These are phyloP conservation scores for Microsporum ferrugineum DNA, from an alignment of 2,329 filamentous ascomycete genomes.

Conservation along the genomic window DNA sequence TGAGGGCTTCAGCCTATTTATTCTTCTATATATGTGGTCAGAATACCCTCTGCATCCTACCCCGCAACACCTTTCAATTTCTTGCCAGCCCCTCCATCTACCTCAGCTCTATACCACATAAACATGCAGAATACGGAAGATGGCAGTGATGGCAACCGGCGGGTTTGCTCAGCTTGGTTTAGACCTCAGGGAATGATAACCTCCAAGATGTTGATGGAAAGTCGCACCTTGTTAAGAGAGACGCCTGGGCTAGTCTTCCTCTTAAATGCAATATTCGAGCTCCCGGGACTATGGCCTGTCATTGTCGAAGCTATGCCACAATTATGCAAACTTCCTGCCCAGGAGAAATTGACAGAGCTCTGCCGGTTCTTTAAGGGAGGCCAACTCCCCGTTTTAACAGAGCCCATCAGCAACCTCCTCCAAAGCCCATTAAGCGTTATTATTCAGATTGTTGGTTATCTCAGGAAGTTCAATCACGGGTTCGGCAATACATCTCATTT, in stretches of 20 bases:
- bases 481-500: not conserved
- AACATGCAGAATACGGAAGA: not conserved
- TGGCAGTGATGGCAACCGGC: not conserved
- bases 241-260: not conserved
- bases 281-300: not conserved
- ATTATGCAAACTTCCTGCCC: not conserved
- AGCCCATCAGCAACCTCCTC: not conserved
- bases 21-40: not conserved
- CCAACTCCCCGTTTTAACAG: not conserved
- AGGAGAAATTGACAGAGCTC: not conserved
- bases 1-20: too few relatives aligned
- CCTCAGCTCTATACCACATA: not conserved
- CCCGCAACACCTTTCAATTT: not conserved
- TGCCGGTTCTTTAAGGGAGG: not conserved
- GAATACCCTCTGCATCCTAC: not conserved
- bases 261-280: not conserved
- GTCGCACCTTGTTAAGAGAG: not conserved
- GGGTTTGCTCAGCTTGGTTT: not conserved
- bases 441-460: not conserved
- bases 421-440: not conserved
- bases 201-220: not conserved
- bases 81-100: not conserved
- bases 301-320: not conserved
- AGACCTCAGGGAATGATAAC: not conserved
- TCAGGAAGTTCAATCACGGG: constrained; percentile 2